Evolutionary conservation across 352 stramenopile species (phyloP), one percentile per base, ranked within the genome.

Genomic region (Phytophthora podocarpi): DNA sequence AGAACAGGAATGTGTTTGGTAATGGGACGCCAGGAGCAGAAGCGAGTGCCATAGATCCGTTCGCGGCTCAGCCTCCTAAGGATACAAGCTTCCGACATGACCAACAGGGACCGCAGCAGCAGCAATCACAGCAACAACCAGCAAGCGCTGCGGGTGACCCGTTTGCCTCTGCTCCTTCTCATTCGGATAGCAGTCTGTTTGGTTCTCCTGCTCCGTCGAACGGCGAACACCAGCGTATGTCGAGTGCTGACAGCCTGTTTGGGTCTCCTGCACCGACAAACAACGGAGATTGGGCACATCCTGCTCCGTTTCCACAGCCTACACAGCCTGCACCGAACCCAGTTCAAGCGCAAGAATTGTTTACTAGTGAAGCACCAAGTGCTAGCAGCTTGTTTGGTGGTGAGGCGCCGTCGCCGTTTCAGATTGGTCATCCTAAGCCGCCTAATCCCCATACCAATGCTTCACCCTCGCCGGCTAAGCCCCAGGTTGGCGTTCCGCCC

Each of bases 321-420:
- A 10, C 35, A 43, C 50, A 32, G 9, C 35, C 60, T 39, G 39
- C 41, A 24, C 30, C 58, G 8, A 76, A 59, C 24, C 55, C 47
- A 40, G 57, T 30, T 28, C 71, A 70, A 59, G 45, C 65, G 3
- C 67, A 72, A 5, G 59, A 80, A 42, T 67, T 74, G 18, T 80
- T 80, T 58, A 41, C 68, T n/a, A 64, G 40, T 28, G 46, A 58
- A 12, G n/a, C 68, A 54, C 36, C 68, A 28, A 82, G 53, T 49
- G 52, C 67, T 11, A 76, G 60, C 47, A 75, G 49, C 51, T 67
- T 86, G 39, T 86, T 84, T 52, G 53, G 49, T 40, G 66, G 39
- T 20, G 31, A 48, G 9, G 40, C 41, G 3, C 16, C 70, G 21
- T 52, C 52, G 23, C 34, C 32, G 12, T 63, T 62, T 27, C 48